Base-by-base conservation (phyloP, 1,284 basidiomycete species). In the Ceratobasidium sp. region DNA sequence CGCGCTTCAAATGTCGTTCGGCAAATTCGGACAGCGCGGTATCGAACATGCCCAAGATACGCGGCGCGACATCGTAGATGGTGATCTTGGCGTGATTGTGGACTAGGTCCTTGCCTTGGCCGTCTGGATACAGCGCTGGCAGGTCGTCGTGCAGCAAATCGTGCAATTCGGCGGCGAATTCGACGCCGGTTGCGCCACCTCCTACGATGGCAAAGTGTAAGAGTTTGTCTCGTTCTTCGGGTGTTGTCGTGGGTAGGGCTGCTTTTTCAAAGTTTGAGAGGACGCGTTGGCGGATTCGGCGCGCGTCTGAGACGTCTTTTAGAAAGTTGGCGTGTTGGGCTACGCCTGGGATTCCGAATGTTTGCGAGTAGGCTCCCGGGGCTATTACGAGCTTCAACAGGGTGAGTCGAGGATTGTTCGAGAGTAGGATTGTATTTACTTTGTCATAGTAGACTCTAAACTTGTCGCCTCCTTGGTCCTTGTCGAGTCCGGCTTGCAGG, bases 161-260 rank as follows among this genome's bases (percentile, higher is more conserved):
- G 74, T 93, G 89, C 72, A 97, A 80, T 80, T 97, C 95, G 8
- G 94, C 93, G 0, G 91, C 87, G 76, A 94, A 94, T 79, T 95
- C 93, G 70, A 94, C 89, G 1, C 93, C 93, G 10, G 78, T 80
- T 0, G 80, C 77, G 23, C 79, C 84, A 81, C 80, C 80, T 80
- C 92, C 92, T 60, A 95, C 92, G 71, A 95, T 88, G 74, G 89
- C 90, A 79, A 94, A 94, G 75, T 91, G 88, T 16, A 95, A 84
- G 4, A 95, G 80, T 71, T 88, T 87, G 57, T 86, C 80, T 59
- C 89, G 85, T 76, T 93, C 85, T 23, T 85, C 79, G 74, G 92
- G 89, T 1, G 88, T 87, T 26, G 91, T 79, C 1, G 82, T 85
- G 0, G 92, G 92, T 76, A 91, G 88, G 72, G 87, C 88, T 0